Evolutionary conservation across 139 green algal species (phyloP), one percentile per base, ranked within the genome.

Genomic region (Tetraselmis striata): DNA sequence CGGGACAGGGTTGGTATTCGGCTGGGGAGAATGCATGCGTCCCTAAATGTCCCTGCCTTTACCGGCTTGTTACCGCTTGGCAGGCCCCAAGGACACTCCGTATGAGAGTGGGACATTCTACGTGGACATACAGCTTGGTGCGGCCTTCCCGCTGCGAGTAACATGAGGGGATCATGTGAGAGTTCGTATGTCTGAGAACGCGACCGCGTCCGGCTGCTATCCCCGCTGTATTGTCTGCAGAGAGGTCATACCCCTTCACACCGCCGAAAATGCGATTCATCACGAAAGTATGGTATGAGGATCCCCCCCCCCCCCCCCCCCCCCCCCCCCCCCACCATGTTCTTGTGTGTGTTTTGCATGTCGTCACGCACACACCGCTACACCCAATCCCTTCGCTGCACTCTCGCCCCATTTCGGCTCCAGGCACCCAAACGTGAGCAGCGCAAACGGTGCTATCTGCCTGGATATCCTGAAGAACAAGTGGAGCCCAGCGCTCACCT

Each of bases 391-490:
- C n/a, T n/a, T n/a, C n/a, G n/a, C n/a, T n/a, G n/a, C n/a, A n/a
- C n/a, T n/a, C n/a, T n/a, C n/a, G n/a, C n/a, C n/a, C n/a, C n/a
- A n/a, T n/a, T n/a, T n/a, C n/a, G n/a, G n/a, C n/a, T n/a, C n/a
- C 45, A 75, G 76, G 67, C 89, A 93, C 45, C 89, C 89, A 2
- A 93, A 93, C 81, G 82, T 93, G 27, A 85, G 58, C 79, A 87
- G 78, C 76, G 28, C 79, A 30, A 91, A 81, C 59, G 89, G 89
- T 11, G 88, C 89, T 11, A 93, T 93, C 31, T 93, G 89, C 76
- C 77, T 93, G 58, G 89, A 93, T 78, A 92, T 93, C 28, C 82
- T 93, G 23, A 93, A 93, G 80, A 81, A 88, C 79, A 81, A 84
- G 30, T 88, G 86, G 84, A 86, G 59, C 30, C 89, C 89, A 2